Evolutionary conservation across 108 stramenopile species (phyloP), one percentile per base, ranked within the genome.

Genomic region (Hondaea fermentalgiana): DNA sequence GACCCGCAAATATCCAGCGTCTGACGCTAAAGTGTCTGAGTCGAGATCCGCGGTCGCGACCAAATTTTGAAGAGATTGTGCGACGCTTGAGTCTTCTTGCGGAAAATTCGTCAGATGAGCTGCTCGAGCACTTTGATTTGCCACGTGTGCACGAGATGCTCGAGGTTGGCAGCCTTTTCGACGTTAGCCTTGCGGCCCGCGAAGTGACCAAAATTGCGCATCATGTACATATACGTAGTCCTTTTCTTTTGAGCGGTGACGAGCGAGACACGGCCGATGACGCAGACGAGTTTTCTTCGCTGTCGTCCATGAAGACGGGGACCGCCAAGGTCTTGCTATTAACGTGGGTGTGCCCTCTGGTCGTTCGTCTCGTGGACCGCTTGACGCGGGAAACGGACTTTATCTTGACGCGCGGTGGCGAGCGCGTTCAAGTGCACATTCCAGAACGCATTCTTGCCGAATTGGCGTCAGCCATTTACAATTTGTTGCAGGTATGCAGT

Each of bases 61-160:
- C 89, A 6, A 45, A 12, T 44, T 89, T 89, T 42, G 19, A 89
- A 6, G 89, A 89, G 5, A 44, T 89, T 23, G 89, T 88, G 5
- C 49, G 4, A 16, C 53, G n/a, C 12, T 5, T 89, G 10, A 43
- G 57, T 16, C 6, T 5, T 58, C 45, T 89, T 1, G 14, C 47
- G 45, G 59, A 25, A 5, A 43, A 23, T 23, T 55, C 87, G 2
- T 5, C 19, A 4, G 55, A 57, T 19, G 51, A 88, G 8, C 8
- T 87, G 55, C 57, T 89, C 60, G 35, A 51, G 55, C 14, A 57
- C 17, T 47, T 89, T 28, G 89, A 89, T 43, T 17, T 89, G 25
- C 89, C 89, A 21, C 51, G 89, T 5, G 6, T 89, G 49, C 89
- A 47, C 23, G 89, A 89, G 60, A 44, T 29, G 83, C 83, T 89